Percentiles rank a stretch among this genome's conserved stretches.
phyloP scores from a whole-genome alignment of 2,329 filamentous ascomycete species.

The Aspergillus eucalypticola region DNA sequence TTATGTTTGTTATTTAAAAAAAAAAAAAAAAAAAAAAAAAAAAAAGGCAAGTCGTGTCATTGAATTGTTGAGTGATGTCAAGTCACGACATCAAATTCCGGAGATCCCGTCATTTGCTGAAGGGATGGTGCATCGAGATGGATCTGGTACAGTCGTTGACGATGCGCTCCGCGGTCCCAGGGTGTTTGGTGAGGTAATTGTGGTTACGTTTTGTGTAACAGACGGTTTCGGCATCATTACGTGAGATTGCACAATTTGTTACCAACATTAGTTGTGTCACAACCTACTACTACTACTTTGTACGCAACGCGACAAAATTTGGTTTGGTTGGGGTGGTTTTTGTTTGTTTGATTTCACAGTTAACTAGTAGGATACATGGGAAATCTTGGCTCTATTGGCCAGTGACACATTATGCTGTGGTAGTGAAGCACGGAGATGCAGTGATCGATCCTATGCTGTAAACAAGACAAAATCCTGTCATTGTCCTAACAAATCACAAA shows the following conservation, averaged over 20 bases:
- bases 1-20: too few relatives aligned
- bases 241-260: too few relatives aligned
- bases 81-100: neutral
- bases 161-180: too few relatives aligned
- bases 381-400: neutral
- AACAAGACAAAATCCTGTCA: neutral
- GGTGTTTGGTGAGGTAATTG: too few relatives aligned
- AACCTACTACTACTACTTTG: too few relatives aligned
- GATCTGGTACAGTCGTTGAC: too few relatives aligned
- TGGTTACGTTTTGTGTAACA: too few relatives aligned
- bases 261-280: neutral
- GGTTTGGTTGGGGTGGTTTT: neutral
- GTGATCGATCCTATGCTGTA: neutral
- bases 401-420: neutral
- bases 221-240: too few relatives aligned
- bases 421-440: neutral
- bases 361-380: neutral
- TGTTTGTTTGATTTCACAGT: slow-evolving; percentile 1
- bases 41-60: neutral
- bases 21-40: too few relatives aligned
- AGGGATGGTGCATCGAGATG: too few relatives aligned
- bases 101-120: too few relatives aligned
- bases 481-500: neutral
- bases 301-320: neutral
- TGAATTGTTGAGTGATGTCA: neutral